phyloP scores from a whole-genome alignment of 768 basidiomycete species.

The Boletus pseudo-olivaceus region DNA sequence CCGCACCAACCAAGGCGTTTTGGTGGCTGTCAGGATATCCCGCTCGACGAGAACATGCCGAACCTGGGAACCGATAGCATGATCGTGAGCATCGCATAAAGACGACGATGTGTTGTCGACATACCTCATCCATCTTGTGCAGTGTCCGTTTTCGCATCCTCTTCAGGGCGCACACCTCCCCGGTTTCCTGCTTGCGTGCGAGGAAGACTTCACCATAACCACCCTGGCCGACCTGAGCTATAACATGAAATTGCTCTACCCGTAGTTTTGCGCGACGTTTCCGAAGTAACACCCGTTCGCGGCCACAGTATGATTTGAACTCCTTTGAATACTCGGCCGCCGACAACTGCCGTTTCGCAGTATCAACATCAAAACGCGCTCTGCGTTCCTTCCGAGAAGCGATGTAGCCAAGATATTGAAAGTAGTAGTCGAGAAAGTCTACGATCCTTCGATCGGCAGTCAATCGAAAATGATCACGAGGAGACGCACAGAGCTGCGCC shows the following conservation, averaged over 20 bases:
- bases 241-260: conserved; percentile 96
- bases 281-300: conserved; percentile 90
- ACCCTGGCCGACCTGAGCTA: conserved; percentile 97
- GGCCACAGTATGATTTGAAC: conserved; percentile 88
- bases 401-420: conserved; percentile 89
- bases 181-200: conserved; percentile 91
- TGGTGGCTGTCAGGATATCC: conserved; percentile 95
- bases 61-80: conserved; percentile 47
- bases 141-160: conserved; percentile 95
- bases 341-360: conserved; percentile 58
- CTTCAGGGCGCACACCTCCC: conserved; percentile 95
- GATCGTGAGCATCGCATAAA: neutral
- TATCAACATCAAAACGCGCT: conserved; percentile 79
- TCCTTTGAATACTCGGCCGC: conserved; percentile 64
- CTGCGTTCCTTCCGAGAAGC: conserved; percentile 83
- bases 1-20: conserved; percentile 95
- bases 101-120: conserved; percentile 3
- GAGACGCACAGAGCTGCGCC: conserved; percentile 83
- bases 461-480: conserved; percentile 8
- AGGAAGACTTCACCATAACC: conserved; percentile 98
- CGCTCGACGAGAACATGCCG: conserved; percentile 98
- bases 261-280: conserved; percentile 89
- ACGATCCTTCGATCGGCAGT: conserved; percentile 9
- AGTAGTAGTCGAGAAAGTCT: conserved; percentile 99
- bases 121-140: conserved; percentile 97